Conservation (phyloP, 148 eudicot genomes). For the Cornus florida region DNA sequence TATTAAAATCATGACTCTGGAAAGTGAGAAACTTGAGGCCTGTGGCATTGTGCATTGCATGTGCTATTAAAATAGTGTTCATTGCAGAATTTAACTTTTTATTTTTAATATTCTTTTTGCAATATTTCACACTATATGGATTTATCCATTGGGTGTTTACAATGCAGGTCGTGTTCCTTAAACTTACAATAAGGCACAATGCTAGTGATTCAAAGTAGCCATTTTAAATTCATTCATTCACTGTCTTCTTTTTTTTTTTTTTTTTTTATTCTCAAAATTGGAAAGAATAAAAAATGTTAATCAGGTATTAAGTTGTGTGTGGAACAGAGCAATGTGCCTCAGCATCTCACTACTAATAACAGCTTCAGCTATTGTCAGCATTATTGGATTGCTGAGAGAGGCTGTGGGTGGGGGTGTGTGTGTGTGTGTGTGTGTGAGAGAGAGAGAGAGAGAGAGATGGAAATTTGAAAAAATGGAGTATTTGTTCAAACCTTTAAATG, state of each 20-base stretch:
- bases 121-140: not conserved
- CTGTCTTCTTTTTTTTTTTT: too few relatives aligned
- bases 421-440: too few relatives aligned
- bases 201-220: not conserved
- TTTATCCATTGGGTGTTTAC: not conserved
- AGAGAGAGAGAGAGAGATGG: not conserved
- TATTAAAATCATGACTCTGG: not conserved
- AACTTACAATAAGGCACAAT: not conserved
- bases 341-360: not conserved
- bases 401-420: not conserved
- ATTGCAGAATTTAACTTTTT: not conserved
- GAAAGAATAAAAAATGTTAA: not conserved
- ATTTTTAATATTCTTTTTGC: not conserved
- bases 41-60: not conserved
- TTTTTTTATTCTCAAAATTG: not conserved
- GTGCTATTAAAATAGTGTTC: not conserved
- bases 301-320: not conserved
- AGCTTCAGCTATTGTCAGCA: not conserved
- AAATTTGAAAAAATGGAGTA: too few relatives aligned
- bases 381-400: too few relatives aligned
- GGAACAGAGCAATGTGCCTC: not conserved
- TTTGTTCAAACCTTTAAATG: too few relatives aligned
- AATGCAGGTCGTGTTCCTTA: not conserved
- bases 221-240: too few relatives aligned
- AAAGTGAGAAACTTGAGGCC: not conserved